Percentiles rank a stretch among this genome's conserved stretches.
Evolutionary conservation across 495 filamentous ascomycete species (phyloP).

Genomic region (Tuber brumale): DNA sequence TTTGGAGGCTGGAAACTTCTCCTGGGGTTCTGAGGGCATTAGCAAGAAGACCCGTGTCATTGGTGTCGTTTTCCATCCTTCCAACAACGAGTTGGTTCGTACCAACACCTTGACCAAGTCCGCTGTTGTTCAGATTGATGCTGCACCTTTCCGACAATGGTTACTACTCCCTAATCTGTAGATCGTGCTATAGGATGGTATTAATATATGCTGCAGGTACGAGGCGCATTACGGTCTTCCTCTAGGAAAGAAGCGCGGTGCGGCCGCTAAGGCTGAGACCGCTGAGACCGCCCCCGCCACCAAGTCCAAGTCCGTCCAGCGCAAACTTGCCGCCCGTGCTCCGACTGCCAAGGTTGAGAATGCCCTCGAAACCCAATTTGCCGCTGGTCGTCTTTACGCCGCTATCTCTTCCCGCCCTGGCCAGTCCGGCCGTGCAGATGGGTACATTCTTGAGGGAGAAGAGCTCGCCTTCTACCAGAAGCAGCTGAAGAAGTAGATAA

Average conservation of each 20-base stretch:
- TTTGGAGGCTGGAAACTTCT: slow-evolving; percentile 98
- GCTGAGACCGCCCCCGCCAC: slow-evolving; percentile 43
- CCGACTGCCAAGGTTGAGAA: slow-evolving; percentile 86
- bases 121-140: slow-evolving; percentile 97
- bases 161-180: background rate
- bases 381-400: slow-evolving; percentile 92
- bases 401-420: slow-evolving; percentile 86
- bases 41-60: slow-evolving; percentile 99
- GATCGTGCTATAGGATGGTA: background rate
- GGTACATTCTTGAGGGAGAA: slow-evolving; percentile 98
- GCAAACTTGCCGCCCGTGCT: slow-evolving; percentile 87
- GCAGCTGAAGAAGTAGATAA: slow-evolving; percentile 52
- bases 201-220: slow-evolving; percentile 48
- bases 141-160: slow-evolving; percentile 98
- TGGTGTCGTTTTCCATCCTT: slow-evolving; percentile 93
- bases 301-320: slow-evolving; percentile 73
- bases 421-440: slow-evolving; percentile 91
- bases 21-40: slow-evolving; percentile 95
- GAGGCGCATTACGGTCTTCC: slow-evolving; percentile 95
- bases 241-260: slow-evolving; percentile 86
- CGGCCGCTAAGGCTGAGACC: slow-evolving; percentile 56
- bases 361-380: slow-evolving; percentile 93
- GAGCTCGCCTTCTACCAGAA: slow-evolving; percentile 99
- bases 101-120: slow-evolving; percentile 99
- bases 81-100: slow-evolving; percentile 99